Percentiles rank a stretch among this genome's conserved stretches.
Conservation (phyloP, 2,329 filamentous ascomycete species). For the Dothideomycetes sp. region DNA sequence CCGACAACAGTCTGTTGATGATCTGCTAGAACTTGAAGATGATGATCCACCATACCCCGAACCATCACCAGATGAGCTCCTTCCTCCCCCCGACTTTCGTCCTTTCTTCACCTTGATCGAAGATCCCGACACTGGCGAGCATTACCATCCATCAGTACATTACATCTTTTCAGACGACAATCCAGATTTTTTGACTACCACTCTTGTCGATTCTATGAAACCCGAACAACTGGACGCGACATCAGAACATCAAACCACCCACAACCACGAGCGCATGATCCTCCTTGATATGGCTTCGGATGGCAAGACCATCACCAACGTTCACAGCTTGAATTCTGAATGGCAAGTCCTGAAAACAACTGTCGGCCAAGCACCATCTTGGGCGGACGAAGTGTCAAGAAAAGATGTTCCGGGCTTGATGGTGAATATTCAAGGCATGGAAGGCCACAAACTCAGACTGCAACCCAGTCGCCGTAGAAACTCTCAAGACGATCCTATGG, state of each 20-base stretch:
- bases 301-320: constrained; percentile 50
- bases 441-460: constrained; percentile 1
- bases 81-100: constrained; percentile 49
- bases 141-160: constrained; percentile 76
- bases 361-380: constrained; percentile 53
- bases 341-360: constrained; percentile 57
- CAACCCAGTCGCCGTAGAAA: constrained; percentile 6
- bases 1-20: not conserved
- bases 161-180: constrained; percentile 95
- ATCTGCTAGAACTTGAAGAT: not conserved
- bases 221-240: constrained; percentile 8
- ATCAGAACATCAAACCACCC: not conserved
- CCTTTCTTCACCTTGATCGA: constrained; percentile 82
- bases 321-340: constrained; percentile 61
- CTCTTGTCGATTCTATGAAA: constrained; percentile 24
- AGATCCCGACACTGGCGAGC: constrained; percentile 62
- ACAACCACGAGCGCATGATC: constrained; percentile 43
- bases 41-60: constrained; percentile 10
- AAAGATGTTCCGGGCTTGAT: constrained; percentile 42
- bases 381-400: constrained; percentile 33
- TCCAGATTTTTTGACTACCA: constrained; percentile 61
- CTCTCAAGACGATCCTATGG: constrained; percentile 13
- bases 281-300: constrained; percentile 44
- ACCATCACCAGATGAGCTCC: constrained; percentile 18
- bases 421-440: constrained; percentile 41